Conservation (phyloP, 805 yeast genomes). For the Suhomyces kilbournensis region DNA sequence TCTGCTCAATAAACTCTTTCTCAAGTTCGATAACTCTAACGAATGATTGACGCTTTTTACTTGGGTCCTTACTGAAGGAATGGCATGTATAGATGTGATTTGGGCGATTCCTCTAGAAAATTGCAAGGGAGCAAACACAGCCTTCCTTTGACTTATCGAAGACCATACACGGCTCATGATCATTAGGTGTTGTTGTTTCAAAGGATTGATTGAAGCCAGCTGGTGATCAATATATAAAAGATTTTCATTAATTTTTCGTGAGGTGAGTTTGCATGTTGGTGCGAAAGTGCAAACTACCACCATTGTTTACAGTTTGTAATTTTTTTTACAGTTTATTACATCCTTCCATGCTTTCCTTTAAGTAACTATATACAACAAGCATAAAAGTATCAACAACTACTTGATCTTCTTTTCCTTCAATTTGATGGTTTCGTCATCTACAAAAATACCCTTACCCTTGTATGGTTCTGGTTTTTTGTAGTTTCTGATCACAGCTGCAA, state of each 20-base stretch:
- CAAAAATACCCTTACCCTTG: constrained; percentile 95
- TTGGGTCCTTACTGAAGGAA: constrained; percentile 45
- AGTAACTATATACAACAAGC: not conserved
- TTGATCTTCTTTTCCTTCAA: constrained; percentile 92
- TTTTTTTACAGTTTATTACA: not conserved
- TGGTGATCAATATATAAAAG: not conserved
- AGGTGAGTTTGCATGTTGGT: not conserved
- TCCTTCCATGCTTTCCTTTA: not conserved
- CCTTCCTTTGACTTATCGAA: constrained; percentile 1
- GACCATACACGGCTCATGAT: not conserved
- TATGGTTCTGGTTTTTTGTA: constrained; percentile 97
- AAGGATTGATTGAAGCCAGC: not conserved
- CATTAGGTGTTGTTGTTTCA: not conserved
- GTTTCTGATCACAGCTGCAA: constrained; percentile 84
- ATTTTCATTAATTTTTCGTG: not conserved
- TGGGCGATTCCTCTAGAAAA: constrained; percentile 31
- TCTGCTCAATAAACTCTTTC: constrained; percentile 72
- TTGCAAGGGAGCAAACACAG: not conserved
- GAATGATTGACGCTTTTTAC: constrained; percentile 61
- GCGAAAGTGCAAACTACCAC: not conserved
- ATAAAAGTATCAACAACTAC: constrained; percentile 33
- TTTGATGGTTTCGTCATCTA: constrained; percentile 86
- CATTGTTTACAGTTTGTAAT: not conserved
- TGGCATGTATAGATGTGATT: constrained; percentile 48
- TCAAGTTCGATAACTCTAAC: constrained; percentile 61